phyloP scores from a whole-genome alignment of 2,329 filamentous ascomycete species.

The Colletotrichum gloeosporioides region DNA sequence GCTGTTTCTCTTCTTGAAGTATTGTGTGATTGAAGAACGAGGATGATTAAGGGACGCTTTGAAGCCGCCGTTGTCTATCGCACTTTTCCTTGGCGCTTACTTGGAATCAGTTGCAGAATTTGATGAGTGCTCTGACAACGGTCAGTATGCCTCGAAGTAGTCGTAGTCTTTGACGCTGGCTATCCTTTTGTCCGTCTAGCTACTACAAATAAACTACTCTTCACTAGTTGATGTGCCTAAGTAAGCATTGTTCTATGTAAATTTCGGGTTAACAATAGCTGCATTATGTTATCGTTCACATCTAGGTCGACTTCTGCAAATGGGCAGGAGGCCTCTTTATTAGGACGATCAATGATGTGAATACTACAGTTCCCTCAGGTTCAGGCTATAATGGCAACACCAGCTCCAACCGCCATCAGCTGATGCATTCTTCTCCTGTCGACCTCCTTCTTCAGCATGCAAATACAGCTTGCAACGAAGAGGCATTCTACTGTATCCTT shows the following conservation, averaged over 20 bases:
- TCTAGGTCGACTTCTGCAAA: background rate
- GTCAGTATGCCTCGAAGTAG: background rate
- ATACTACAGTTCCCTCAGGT: background rate
- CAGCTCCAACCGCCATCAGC: constrained; percentile 47
- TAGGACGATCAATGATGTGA: background rate
- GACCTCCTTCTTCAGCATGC: constrained; percentile 71
- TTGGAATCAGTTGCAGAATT: background rate
- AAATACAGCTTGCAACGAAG: constrained; percentile 59
- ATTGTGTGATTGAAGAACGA: background rate
- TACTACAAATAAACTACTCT: background rate
- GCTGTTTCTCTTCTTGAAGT: background rate
- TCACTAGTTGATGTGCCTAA: background rate
- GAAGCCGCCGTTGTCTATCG: background rate
- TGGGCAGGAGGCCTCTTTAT: background rate
- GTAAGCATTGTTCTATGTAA: background rate
- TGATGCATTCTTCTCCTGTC: constrained; percentile 61
- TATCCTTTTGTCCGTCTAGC: background rate
- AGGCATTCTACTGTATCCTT: constrained; percentile 52
- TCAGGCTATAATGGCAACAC: constrained; percentile 22
- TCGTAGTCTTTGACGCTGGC: background rate
- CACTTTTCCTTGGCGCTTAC: background rate
- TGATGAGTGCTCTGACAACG: background rate
- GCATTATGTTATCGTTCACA: background rate
- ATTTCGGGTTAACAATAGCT: background rate
- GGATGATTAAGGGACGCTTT: background rate